Percentiles rank a stretch among this genome's conserved stretches.
These are phyloP conservation scores for Trichosporon inkin DNA, from an alignment of 1,284 basidiomycete genomes.

Conservation along the genomic window DNA sequence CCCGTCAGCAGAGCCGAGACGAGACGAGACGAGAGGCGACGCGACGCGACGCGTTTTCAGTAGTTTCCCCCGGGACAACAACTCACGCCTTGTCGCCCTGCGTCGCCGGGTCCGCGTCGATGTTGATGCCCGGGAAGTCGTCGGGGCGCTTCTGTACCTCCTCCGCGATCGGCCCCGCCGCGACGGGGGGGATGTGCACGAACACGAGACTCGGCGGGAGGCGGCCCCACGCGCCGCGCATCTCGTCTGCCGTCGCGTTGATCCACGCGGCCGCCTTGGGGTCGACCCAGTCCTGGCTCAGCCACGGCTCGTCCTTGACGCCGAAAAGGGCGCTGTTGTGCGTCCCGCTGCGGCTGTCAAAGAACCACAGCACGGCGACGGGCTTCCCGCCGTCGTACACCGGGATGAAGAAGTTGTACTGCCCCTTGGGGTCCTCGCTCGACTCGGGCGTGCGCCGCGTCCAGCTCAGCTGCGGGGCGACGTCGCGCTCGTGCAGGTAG, in stretches of 20 bases:
- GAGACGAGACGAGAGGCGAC: no score
- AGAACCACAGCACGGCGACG: constrained; percentile 27
- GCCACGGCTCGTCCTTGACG: constrained; percentile 13
- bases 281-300: constrained; percentile 27
- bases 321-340: constrained; percentile 19
- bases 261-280: constrained; percentile 16
- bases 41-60: no score
- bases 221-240: constrained; percentile 15
- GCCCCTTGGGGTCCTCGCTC: constrained; percentile 12
- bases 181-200: constrained; percentile 25
- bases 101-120: constrained; percentile 6
- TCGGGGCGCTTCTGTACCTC: not conserved
- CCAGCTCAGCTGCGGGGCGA: not conserved
- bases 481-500: constrained; percentile 7
- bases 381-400: constrained; percentile 18
- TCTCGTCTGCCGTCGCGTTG: constrained; percentile 4
- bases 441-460: constrained; percentile 7
- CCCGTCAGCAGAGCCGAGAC: no score
- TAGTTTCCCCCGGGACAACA: no score
- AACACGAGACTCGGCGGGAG: constrained; percentile 22
- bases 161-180: not conserved
- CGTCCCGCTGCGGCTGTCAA: constrained; percentile 18
- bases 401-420: constrained; percentile 28
- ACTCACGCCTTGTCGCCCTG: constrained; percentile 12
- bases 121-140: constrained; percentile 13